Conservation (phyloP, 2,329 filamentous ascomycete genomes). For the Elsinoe fawcettii region DNA sequence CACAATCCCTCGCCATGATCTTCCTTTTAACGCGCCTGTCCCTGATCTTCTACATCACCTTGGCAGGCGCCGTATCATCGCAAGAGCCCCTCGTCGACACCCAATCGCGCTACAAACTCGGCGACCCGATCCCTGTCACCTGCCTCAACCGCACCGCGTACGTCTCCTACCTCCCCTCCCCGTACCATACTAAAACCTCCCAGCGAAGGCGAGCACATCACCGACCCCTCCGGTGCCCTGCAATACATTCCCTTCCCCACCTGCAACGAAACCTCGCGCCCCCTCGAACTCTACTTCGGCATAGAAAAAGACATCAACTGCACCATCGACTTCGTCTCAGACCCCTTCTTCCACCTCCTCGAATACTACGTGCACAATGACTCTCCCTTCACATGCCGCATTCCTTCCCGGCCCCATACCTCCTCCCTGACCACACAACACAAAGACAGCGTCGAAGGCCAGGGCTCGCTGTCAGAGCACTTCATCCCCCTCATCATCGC, state of each 20-base stretch:
- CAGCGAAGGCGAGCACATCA: conserved; percentile 42
- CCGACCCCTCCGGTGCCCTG: conserved; percentile 70
- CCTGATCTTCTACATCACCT: conserved; percentile 27
- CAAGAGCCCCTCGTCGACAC: conserved; percentile 35
- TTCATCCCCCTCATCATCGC: conserved; percentile 85
- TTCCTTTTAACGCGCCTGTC: conserved; percentile 25
- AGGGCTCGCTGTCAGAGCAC: conserved; percentile 32
- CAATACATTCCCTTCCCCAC: conserved; percentile 86
- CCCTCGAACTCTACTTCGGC: conserved; percentile 82
- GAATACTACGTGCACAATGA: conserved; percentile 99
- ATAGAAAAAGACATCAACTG: conserved; percentile 73
- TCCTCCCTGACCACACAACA: conserved; percentile 26
- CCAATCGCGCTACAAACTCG: conserved; percentile 39
- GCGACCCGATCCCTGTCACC: conserved; percentile 43
- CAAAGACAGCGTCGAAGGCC: conserved; percentile 27
- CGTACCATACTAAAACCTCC: background rate
- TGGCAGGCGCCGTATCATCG: conserved; percentile 34
- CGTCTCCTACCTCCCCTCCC: conserved; percentile 18
- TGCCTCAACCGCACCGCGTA: conserved; percentile 48
- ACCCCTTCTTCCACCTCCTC: conserved; percentile 78
- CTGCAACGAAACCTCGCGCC: conserved; percentile 78
- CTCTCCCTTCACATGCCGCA: conserved; percentile 81
- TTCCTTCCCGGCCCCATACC: conserved; percentile 65
- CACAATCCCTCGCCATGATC: conserved; percentile 14
- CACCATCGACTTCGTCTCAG: conserved; percentile 67